These are phyloP conservation scores for Paecilomyces fulvus DNA, from an alignment of 2,329 filamentous ascomycete species.

Conservation along the genomic window DNA sequence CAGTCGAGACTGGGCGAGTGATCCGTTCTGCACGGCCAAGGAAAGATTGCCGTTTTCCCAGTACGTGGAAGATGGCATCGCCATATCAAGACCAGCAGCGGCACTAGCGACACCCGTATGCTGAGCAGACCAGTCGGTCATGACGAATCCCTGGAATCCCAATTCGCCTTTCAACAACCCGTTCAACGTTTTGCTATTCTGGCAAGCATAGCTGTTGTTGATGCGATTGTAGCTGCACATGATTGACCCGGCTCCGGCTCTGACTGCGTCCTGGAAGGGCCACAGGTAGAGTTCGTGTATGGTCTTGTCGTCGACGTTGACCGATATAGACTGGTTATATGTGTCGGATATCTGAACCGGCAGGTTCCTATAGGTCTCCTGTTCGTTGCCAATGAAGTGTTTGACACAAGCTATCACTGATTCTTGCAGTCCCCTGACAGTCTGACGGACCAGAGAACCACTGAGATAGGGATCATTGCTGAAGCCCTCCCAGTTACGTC, in stretches of 20 bases:
- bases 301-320: conserved; percentile 58
- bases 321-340: conserved; percentile 41
- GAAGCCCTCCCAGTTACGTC: conserved; percentile 39
- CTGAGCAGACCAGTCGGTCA: conserved; percentile 74
- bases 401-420: conserved; percentile 31
- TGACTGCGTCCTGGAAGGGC: conserved; percentile 56
- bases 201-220: conserved; percentile 73
- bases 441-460: conserved; percentile 31
- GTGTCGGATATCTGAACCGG: conserved; percentile 25
- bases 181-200: conserved; percentile 70
- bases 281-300: conserved; percentile 59
- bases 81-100: conserved; percentile 69
- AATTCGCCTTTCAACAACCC: conserved; percentile 69
- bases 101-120: conserved; percentile 60
- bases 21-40: conserved; percentile 52
- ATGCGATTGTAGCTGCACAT: conserved; percentile 57
- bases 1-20: conserved; percentile 47
- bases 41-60: conserved; percentile 34
- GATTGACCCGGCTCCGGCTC: conserved; percentile 48
- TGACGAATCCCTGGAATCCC: conserved; percentile 72
- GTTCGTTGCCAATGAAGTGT: conserved; percentile 55
- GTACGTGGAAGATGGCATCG: neutral
- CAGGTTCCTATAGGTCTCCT: conserved; percentile 25
- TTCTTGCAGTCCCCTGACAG: conserved; percentile 35
- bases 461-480: conserved; percentile 32